Evolutionary conservation across 768 basidiomycete species (phyloP), one percentile per base, ranked within the genome.

Genomic region (Saitozyma sp.): DNA sequence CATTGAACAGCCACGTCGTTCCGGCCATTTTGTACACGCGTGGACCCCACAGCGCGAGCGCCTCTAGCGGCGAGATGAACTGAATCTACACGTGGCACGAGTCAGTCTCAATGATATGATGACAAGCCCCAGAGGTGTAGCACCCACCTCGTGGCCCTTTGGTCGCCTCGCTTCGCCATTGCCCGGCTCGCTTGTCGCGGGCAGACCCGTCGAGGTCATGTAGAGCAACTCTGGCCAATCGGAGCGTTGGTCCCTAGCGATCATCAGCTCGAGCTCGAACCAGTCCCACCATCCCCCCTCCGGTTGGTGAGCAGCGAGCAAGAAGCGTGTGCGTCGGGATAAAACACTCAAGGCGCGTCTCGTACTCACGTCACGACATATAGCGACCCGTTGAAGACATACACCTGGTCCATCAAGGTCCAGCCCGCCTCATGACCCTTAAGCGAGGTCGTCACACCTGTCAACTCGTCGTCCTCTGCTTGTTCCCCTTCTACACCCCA

Each of bases 141-240:
- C 8, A 66, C 72, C 82, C 84, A 92, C 86, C 63, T 88, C 81
- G 50, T 84, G 74, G 5, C 79, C 68, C 6, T 86, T 88, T 3
- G 91, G 91, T 78, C 89, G 86, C 13, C 91, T 83, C 2, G 82
- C 81, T 9, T 83, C 84, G 41, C 85, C 86, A 70, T 86, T 90
- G 61, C 88, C 90, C 0, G 85, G 84, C 0, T 83, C 85, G 65
- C 84, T 85, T 42, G 80, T 73, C 0, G 88, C 87, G 1, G 81
- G 71, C 8, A 89, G 80, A 14, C 87, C 86, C 0, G 86, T 87
- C 57, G 88, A 90, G 0, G 84, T 88, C 82, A 91, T 89, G 75
- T 85, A 76, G 37, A 80, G 73, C 37, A 77, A 50, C 50, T 73
- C 70, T 8, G 78, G 78, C 69, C 73, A 79, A 38, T 65, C 57